Conservation (phyloP, 139 green algal genomes). For the Volvox africanus region DNA sequence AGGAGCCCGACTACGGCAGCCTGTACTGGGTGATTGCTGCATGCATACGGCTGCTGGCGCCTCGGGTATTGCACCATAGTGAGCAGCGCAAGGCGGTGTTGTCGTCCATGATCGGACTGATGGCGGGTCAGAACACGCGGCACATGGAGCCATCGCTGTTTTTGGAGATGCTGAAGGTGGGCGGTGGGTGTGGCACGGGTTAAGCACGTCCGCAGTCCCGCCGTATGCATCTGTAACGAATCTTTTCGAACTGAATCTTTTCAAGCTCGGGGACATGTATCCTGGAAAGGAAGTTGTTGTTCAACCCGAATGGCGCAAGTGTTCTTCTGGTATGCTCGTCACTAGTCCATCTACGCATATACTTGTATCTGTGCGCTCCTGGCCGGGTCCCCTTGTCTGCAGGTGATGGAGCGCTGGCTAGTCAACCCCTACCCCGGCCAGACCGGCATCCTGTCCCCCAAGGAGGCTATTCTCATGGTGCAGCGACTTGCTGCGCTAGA, state of each 20-base stretch:
- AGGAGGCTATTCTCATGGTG: conserved; percentile 91
- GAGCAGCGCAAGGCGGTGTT: conserved; percentile 76
- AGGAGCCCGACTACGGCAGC: conserved; percentile 77
- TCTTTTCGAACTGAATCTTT: too few species aligned
- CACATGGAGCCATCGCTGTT: conserved; percentile 77
- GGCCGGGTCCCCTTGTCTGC: background rate
- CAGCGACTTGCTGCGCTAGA: conserved; percentile 84
- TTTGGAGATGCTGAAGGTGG: conserved; percentile 65
- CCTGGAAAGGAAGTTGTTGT: too few species aligned
- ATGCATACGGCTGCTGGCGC: conserved; percentile 71
- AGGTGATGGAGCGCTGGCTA: conserved; percentile 65
- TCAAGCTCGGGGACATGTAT: too few species aligned
- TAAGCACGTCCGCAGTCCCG: too few species aligned
- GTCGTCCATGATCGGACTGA: conserved; percentile 75
- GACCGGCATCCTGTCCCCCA: conserved; percentile 69
- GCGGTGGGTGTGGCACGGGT: background rate
- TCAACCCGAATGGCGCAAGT: too few species aligned
- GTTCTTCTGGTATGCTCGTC: too few species aligned
- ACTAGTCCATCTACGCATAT: too few species aligned
- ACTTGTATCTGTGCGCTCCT: too few species aligned
- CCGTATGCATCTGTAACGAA: too few species aligned
- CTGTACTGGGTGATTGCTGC: conserved; percentile 77
- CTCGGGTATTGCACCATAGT: conserved; percentile 58
- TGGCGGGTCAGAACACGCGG: conserved; percentile 50
- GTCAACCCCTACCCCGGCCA: conserved; percentile 51